These are phyloP conservation scores for Fusarium sp. DNA, from an alignment of 2,329 filamentous ascomycete species.

Conservation along the genomic window DNA sequence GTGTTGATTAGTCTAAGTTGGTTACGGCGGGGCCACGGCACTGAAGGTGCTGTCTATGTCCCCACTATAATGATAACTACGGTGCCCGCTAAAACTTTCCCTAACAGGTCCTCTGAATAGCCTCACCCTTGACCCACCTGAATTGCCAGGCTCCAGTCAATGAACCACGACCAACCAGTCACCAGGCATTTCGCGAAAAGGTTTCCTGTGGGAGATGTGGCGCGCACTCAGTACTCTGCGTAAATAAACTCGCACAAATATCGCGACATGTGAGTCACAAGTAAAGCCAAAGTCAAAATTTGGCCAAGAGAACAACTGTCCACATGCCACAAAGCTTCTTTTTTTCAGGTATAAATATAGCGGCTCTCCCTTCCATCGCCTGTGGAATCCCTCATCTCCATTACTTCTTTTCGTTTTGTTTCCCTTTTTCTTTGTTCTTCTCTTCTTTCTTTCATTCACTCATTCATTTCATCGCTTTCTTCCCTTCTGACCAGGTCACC, in stretches of 20 bases:
- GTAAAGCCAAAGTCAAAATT: not conserved
- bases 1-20: too few relatives aligned
- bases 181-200: too few relatives aligned
- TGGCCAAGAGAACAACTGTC: not conserved
- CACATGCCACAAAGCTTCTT: not conserved
- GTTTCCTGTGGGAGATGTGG: not conserved
- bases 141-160: too few relatives aligned
- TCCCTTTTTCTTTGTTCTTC: not conserved
- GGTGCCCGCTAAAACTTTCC: too few relatives aligned
- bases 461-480: not conserved
- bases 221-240: not conserved
- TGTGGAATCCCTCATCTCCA: not conserved
- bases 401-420: not conserved
- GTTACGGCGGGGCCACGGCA: too few relatives aligned
- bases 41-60: too few relatives aligned
- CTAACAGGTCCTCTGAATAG: too few relatives aligned
- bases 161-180: too few relatives aligned
- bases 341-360: not conserved
- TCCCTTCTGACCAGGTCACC: not conserved
- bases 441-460: fast-evolving
- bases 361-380: not conserved
- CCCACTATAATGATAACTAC: too few relatives aligned
- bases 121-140: too few relatives aligned
- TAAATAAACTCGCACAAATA: not conserved
- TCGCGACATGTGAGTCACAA: not conserved